Conservation (phyloP, 2,329 filamentous ascomycete species). For the Xylariaceae sp. region DNA sequence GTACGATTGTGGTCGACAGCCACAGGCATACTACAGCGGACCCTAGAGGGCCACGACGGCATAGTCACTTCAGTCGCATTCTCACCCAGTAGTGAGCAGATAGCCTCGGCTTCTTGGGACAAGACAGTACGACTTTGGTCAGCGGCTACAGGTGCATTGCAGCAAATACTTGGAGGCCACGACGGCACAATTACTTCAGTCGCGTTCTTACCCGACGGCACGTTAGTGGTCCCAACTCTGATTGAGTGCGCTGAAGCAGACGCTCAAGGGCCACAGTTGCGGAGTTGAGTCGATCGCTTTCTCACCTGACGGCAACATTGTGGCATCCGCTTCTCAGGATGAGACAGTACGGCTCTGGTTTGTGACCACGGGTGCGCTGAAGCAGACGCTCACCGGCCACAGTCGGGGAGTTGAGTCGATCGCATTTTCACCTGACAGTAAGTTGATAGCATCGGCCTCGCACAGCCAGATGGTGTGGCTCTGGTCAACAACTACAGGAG, state of each 20-base stretch:
- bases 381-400: too few relatives aligned
- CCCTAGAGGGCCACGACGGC: not conserved
- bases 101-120: not conserved
- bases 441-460: too few relatives aligned
- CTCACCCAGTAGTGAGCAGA: not conserved
- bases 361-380: too few relatives aligned
- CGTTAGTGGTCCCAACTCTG: too few relatives aligned
- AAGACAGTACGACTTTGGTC: conserved; percentile 3
- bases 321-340: conserved; percentile 16
- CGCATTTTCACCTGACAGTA: too few relatives aligned
- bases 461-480: too few relatives aligned
- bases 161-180: conserved; percentile 8
- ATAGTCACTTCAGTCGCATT: not conserved
- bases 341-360: not conserved
- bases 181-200: too few relatives aligned
- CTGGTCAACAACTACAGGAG: too few relatives aligned
- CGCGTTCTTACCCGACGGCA: too few relatives aligned
- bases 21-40: not conserved
- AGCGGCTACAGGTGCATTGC: not conserved
- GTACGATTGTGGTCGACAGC: conserved; percentile 2
- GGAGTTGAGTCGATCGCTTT: not conserved
- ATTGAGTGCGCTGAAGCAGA: too few relatives aligned
- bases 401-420: too few relatives aligned
- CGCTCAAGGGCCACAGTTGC: too few relatives aligned
- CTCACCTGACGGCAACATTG: conserved; percentile 12